These are phyloP conservation scores for Hirschioporus abietinus DNA, from an alignment of 768 basidiomycete species.

Conservation along the genomic window DNA sequence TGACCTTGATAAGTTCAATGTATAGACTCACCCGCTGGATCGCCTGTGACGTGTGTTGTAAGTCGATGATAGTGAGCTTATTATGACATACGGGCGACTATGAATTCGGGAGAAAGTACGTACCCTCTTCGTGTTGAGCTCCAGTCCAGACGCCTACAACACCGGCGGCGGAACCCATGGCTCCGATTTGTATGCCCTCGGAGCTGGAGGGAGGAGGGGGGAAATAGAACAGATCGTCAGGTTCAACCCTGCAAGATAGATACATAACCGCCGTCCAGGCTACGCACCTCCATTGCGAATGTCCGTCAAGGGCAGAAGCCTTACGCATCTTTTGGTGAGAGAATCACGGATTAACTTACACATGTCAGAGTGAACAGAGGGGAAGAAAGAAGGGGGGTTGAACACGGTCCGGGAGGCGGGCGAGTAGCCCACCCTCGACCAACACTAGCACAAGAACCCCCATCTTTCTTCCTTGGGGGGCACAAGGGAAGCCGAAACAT, in stretches of 20 bases:
- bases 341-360: conserved; percentile 14
- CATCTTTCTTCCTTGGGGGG: background rate
- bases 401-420: background rate
- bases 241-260: conserved; percentile 6
- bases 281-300: conserved; percentile 55
- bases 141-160: conserved; percentile 68
- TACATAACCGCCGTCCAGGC: background rate
- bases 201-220: conserved; percentile 35
- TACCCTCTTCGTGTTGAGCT: conserved; percentile 51
- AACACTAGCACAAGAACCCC: too few species aligned
- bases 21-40: conserved; percentile 53
- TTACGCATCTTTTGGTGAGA: conserved; percentile 20
- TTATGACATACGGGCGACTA: conserved; percentile 2
- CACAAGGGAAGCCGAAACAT: background rate
- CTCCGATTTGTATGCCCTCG: conserved; percentile 63
- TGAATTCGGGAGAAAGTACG: conserved; percentile 8
- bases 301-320: conserved; percentile 49
- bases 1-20: background rate
- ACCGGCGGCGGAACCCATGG: conserved; percentile 58
- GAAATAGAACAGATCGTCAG: conserved; percentile 7
- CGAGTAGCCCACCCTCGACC: too few species aligned
- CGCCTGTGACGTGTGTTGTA: conserved; percentile 30
- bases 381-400: conserved; percentile 1
- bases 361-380: conserved; percentile 3
- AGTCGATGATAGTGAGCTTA: conserved; percentile 7